Evolutionary conservation across 225 moss, liverwort and hornwort species (phyloP), one percentile per base, ranked within the genome.

Genomic region (Antitrichia curtipendula): DNA sequence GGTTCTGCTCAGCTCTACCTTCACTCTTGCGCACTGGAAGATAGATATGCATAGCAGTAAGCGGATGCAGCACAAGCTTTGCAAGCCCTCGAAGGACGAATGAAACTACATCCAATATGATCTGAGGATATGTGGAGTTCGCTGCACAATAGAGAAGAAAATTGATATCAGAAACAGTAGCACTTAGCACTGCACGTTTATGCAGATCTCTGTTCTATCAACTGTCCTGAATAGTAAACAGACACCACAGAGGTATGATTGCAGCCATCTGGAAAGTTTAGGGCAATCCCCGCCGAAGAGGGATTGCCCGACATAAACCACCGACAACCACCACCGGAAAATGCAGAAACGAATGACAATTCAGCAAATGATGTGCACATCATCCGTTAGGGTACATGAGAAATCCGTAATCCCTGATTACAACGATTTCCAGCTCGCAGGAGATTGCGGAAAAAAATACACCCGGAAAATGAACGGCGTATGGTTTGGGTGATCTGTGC

Each of bases 61-160:
- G 86, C 81, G 95, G 95, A 83, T 95, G 95, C 82, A 95, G 84
- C 57, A 90, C 85, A 87, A 95, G 93, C 77, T 90, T 91, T 81
- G 87, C 91, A 70, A 95, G 89, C 63, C 89, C 91, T 71, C 57
- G 82, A 53, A 95, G 92, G 41, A 93, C 86, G 68, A 93, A 93
- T 41, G 83, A 87, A 82, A 92, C 85, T 83, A 93, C 95, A 82
- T 92, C 89, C 90, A 89, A 85, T n/a, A 91, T 87, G 77, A 91
- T 91, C 74, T 83, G 88, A 49, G 95, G 93, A 78, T 86, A 86
- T 78, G 59, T 53, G 52, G 88, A 84, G 43, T 89, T 90, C 59
- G 85, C 95, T 95, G 90, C 85, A 91, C 52, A 87, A 91, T 20
- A 52, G 75, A 76, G 54, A 38, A 83, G 52, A 74, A 83, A 71